Percentiles rank a stretch among this genome's conserved stretches.
phyloP scores from a whole-genome alignment of 1,139 yeast genomes.

The Ogataea hybrid region DNA sequence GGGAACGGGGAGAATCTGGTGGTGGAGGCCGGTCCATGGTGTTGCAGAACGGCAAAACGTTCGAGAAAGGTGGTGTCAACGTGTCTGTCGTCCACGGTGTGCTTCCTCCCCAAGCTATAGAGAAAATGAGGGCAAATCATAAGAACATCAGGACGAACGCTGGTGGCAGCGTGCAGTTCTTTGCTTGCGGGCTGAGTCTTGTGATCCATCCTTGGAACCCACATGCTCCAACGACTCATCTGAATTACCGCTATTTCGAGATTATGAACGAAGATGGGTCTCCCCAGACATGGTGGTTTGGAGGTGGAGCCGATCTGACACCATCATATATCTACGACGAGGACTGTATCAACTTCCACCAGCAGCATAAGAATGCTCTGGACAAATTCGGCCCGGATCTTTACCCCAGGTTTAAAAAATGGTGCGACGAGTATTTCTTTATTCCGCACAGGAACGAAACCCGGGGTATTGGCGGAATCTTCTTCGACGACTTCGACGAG shows the following conservation, averaged over 20 bases:
- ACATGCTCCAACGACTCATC: conserved; percentile 94
- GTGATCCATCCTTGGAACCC: conserved; percentile 95
- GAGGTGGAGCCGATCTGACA: conserved; percentile 97
- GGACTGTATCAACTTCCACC: conserved; percentile 82
- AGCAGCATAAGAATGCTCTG: conserved; percentile 75
- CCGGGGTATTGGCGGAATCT: conserved; percentile 95
- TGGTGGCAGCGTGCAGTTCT: conserved; percentile 65
- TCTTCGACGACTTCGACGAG: conserved; percentile 87
- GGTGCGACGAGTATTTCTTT: conserved; percentile 94
- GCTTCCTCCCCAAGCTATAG: conserved; percentile 83
- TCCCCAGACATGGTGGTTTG: conserved; percentile 97
- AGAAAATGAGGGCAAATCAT: conserved; percentile 88
- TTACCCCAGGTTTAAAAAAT: conserved; percentile 83
- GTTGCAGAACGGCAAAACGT: conserved; percentile 80
- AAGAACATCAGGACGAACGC: conserved; percentile 56
- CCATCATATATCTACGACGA: conserved; percentile 92
- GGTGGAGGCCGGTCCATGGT: conserved; percentile 96
- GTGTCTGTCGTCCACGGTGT: conserved; percentile 85
- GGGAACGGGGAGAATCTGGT: conserved; percentile 69
- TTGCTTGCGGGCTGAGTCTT: conserved; percentile 91
- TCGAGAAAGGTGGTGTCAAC: conserved; percentile 95
- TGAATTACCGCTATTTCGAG: conserved; percentile 93
- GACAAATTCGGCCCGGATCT: conserved; percentile 68
- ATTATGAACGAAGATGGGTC: conserved; percentile 81
- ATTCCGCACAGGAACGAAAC: conserved; percentile 86